phyloP scores from a whole-genome alignment of 495 filamentous ascomycete species.

The Usnea hakonensis region DNA sequence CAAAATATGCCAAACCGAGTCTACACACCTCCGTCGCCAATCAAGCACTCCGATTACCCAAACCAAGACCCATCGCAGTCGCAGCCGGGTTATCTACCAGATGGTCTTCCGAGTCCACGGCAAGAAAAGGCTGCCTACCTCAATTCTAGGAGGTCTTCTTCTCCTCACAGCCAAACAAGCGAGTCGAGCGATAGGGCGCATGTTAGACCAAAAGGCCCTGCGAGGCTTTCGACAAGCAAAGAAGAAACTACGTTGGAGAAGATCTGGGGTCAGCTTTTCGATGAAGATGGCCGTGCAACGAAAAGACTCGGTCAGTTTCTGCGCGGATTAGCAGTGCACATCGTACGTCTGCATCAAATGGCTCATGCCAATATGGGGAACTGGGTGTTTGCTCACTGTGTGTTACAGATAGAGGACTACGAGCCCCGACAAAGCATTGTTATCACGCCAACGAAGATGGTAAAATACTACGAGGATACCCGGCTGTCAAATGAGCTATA shows the following conservation, averaged over 20 bases:
- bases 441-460: conserved; percentile 74
- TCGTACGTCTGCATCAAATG: conserved; percentile 46
- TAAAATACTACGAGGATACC: conserved; percentile 65
- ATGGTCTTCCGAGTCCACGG: conserved; percentile 18
- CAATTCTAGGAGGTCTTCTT: conserved; percentile 17
- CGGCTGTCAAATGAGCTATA: conserved; percentile 54
- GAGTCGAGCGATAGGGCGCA: conserved; percentile 26
- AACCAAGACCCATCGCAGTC: conserved; percentile 25
- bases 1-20: conserved; percentile 29
- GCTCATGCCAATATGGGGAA: not conserved
- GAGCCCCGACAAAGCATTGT: conserved; percentile 66
- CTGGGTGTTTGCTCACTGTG: conserved; percentile 22
- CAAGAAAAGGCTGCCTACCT: conserved; percentile 5
- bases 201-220: conserved; percentile 38
- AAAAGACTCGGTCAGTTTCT: conserved; percentile 62
- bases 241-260: conserved; percentile 56
- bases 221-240: conserved; percentile 39
- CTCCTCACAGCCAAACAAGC: conserved; percentile 33
- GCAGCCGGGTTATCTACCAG: conserved; percentile 21
- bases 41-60: conserved; percentile 23
- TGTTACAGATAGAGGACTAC: conserved; percentile 64
- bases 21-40: conserved; percentile 39
- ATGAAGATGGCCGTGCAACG: conserved; percentile 58
- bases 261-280: conserved; percentile 74
- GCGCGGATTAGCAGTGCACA: conserved; percentile 65